phyloP scores from a whole-genome alignment of 495 filamentous ascomycete genomes.

The Cenococcum geophilum region DNA sequence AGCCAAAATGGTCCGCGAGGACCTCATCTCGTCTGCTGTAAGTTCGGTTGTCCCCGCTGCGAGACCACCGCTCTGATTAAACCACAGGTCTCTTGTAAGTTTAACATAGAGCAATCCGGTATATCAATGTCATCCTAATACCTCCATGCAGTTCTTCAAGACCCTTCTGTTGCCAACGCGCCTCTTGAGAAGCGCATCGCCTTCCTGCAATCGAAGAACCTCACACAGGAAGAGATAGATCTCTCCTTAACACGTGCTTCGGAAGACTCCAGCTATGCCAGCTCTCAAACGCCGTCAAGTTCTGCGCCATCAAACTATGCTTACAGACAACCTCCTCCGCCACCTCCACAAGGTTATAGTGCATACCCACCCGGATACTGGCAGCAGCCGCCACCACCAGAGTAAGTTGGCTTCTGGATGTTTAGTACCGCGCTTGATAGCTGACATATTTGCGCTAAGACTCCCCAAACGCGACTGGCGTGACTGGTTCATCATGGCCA shows the following conservation, averaged over 20 bases:
- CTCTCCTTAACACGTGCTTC: conserved; percentile 69
- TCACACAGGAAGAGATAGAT: conserved; percentile 92
- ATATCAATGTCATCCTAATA: conserved; percentile 8
- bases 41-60: conserved; percentile 8
- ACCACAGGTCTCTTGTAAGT: conserved; percentile 50
- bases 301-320: conserved; percentile 37
- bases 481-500: conserved; percentile 98
- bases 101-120: not conserved
- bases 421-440: not conserved
- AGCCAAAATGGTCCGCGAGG: conserved; percentile 41
- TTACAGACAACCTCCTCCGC: conserved; percentile 45
- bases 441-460: conserved; percentile 28
- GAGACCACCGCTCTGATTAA: conserved; percentile 27
- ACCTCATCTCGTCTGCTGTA: conserved; percentile 40
- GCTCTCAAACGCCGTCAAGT: conserved; percentile 37
- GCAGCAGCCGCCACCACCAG: conserved; percentile 58
- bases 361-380: conserved; percentile 61
- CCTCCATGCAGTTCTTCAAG: conserved; percentile 66
- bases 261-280: conserved; percentile 45
- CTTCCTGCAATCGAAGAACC: conserved; percentile 93
- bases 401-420: conserved; percentile 40
- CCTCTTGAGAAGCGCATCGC: conserved; percentile 88
- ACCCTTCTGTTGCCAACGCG: conserved; percentile 82
- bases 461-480: conserved; percentile 85
- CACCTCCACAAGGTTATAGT: conserved; percentile 58